Conservation (phyloP, 2,329 filamentous ascomycete species). For the Talaromyces amestolkiae region DNA sequence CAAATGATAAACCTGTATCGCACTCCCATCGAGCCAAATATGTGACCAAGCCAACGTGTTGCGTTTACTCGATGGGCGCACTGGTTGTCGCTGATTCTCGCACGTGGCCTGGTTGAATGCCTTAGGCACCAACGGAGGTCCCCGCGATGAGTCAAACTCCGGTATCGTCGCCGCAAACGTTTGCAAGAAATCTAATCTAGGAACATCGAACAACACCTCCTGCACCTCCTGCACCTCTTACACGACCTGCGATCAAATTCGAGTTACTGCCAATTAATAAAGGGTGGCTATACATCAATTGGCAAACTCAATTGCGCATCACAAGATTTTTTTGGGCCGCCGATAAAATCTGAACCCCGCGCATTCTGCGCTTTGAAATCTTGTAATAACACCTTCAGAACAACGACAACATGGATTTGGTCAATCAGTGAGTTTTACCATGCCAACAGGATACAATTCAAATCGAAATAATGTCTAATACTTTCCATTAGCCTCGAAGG, state of each 20-base stretch:
- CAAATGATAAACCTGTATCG: no score
- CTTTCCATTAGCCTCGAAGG: constrained; percentile 71
- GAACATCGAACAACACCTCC: not conserved
- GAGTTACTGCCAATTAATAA: no score
- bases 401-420: constrained; percentile 54
- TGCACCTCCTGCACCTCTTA: no score
- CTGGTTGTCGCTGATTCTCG: constrained; percentile 1
- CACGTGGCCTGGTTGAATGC: not conserved
- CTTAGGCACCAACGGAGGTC: constrained; percentile 4
- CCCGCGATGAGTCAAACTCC: constrained; percentile 11
- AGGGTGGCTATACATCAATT: not conserved
- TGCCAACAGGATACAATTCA: not conserved
- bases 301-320: not conserved
- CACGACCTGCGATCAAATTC: not conserved
- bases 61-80: constrained; percentile 37
- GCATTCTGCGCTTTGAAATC: constrained; percentile 12
- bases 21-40: not conserved
- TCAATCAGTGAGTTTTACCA: constrained; percentile 55
- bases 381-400: not conserved
- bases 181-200: not conserved
- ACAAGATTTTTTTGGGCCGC: not conserved
- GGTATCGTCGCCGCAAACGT: constrained; percentile 11
- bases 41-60: constrained; percentile 38
- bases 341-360: constrained; percentile 16
- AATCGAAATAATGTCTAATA: not conserved